Conservation (phyloP, 75 land plant genomes). For the Pseudotsuga menziesii region DNA sequence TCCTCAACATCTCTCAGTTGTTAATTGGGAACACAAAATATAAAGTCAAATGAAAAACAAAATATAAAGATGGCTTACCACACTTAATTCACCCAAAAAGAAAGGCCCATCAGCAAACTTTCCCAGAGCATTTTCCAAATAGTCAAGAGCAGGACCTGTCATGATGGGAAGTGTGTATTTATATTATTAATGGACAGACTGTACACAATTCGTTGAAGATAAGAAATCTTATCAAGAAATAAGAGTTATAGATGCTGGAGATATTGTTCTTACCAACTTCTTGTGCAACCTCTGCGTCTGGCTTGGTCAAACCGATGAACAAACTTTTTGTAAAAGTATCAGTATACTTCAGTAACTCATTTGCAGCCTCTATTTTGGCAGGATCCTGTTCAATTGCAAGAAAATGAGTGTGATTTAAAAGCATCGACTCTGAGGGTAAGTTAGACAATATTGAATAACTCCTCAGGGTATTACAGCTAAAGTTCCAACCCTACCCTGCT, state of each 20-base stretch:
- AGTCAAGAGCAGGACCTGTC: conserved; percentile 56
- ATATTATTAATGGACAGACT: background rate
- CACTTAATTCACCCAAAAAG: conserved; percentile 70
- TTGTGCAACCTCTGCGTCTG: conserved; percentile 8
- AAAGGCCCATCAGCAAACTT: conserved; percentile 81
- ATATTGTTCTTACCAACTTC: conserved; percentile 6
- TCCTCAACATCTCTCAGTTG: background rate
- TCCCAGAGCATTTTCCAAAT: conserved; percentile 57
- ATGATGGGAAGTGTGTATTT: background rate
- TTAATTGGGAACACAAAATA: background rate
- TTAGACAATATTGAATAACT: background rate
- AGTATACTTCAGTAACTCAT: conserved; percentile 50
- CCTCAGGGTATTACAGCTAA: background rate
- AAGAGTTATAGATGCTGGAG: background rate
- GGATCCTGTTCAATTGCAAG: conserved; percentile 41
- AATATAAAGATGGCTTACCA: conserved; percentile 28
- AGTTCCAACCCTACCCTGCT: background rate
- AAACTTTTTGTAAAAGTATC: conserved; percentile 36
- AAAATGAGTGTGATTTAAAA: background rate
- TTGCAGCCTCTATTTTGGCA: conserved; percentile 54
- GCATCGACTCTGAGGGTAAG: background rate
- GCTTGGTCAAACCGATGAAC: conserved; percentile 28
- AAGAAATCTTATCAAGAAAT: background rate
- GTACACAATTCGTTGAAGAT: background rate
- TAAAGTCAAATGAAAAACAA: background rate